Evolutionary conservation across 2,329 filamentous ascomycete genomes (phyloP).

Genomic region (Hymenoscyphus fructigenus): DNA sequence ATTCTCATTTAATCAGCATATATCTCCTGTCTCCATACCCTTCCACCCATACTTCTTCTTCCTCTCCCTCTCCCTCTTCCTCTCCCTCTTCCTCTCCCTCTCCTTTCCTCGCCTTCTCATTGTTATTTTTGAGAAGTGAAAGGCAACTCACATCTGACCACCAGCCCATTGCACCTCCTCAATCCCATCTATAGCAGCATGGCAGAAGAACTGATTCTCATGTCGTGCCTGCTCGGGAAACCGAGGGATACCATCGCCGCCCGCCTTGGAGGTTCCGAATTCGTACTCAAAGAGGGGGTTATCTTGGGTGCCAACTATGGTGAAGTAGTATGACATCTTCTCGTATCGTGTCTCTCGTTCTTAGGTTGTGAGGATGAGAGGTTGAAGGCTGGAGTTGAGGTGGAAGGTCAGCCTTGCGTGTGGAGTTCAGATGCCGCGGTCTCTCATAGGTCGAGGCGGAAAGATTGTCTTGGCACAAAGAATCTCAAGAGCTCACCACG

Average conservation of each 20-base stretch:
- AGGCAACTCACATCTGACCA: slow-evolving; percentile 67
- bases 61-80: neutral
- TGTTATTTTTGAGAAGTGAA: neutral
- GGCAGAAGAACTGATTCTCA: slow-evolving; percentile 96
- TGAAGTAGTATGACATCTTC: slow-evolving; percentile 97
- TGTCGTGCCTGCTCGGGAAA: slow-evolving; percentile 87
- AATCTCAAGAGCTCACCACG: slow-evolving; percentile 17
- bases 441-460: slow-evolving; percentile 27
- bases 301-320: slow-evolving; percentile 92
- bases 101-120: too few species aligned
- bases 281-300: slow-evolving; percentile 96
- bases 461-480: slow-evolving; percentile 28
- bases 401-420: slow-evolving; percentile 9
- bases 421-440: slow-evolving; percentile 16
- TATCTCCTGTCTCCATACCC: too few species aligned
- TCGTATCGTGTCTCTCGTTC: neutral
- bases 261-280: slow-evolving; percentile 94
- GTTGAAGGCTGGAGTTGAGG: neutral
- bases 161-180: slow-evolving; percentile 95
- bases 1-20: neutral
- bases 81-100: too few species aligned
- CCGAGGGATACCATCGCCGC: slow-evolving; percentile 86
- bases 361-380: slow-evolving; percentile 8
- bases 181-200: slow-evolving; percentile 89
- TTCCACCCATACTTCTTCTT: too few species aligned